A percentile compares a stretch with the other conserved stretches of the same genome.
Conservation (phyloP, 2,329 filamentous ascomycete genomes). For the Coniochaeta prunicola region DNA sequence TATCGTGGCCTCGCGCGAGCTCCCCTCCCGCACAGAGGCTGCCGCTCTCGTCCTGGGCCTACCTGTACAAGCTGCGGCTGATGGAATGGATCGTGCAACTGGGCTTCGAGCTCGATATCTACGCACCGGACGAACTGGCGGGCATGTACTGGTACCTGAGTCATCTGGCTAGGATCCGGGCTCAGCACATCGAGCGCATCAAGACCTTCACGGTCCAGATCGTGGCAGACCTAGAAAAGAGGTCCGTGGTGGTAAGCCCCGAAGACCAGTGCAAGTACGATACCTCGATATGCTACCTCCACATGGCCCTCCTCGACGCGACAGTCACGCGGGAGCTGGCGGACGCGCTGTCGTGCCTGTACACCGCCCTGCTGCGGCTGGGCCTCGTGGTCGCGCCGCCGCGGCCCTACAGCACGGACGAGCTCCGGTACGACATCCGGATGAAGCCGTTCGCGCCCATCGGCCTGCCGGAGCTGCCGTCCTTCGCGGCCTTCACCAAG, state of each 20-base stretch:
- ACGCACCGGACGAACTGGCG: constrained; percentile 75
- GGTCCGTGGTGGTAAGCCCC: constrained; percentile 6
- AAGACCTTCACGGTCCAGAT: constrained; percentile 51
- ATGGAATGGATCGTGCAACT: constrained; percentile 85
- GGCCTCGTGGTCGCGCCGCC: constrained; percentile 40
- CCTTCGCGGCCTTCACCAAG: constrained; percentile 51
- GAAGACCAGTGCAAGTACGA: constrained; percentile 34
- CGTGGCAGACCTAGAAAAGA: constrained; percentile 22
- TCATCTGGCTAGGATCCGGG: constrained; percentile 60
- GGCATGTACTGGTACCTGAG: constrained; percentile 90
- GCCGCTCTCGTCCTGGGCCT: constrained; percentile 74
- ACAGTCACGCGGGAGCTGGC: constrained; percentile 53
- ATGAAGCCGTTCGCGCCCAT: constrained; percentile 77
- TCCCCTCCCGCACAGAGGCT: neutral
- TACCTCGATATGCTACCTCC: constrained; percentile 46
- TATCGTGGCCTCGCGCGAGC: constrained; percentile 49
- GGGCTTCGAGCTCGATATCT: constrained; percentile 89
- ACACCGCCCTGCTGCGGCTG: constrained; percentile 57
- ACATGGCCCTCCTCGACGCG: constrained; percentile 56
- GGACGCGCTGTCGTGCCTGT: constrained; percentile 52
- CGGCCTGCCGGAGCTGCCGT: constrained; percentile 58
- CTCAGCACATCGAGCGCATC: constrained; percentile 67
- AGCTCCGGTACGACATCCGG: constrained; percentile 70
- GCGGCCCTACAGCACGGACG: constrained; percentile 59
- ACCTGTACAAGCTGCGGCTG: constrained; percentile 80